Conservation (phyloP, 2,329 filamentous ascomycete species). For the Sporothrix schenckii region DNA sequence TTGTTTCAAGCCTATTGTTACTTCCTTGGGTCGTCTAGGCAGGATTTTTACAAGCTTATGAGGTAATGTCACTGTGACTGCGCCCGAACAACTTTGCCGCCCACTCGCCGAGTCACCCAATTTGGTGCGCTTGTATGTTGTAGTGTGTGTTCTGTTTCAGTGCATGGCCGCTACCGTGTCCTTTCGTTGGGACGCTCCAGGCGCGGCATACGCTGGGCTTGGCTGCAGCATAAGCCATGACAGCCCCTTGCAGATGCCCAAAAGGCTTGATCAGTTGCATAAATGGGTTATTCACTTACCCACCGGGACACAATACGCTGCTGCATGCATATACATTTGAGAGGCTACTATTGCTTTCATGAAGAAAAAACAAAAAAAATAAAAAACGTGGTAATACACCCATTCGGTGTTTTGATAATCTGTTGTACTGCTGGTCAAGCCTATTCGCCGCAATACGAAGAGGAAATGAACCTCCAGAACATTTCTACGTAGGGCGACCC, state of each 20-base stretch:
- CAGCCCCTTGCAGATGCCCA: background rate
- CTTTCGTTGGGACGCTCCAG: background rate
- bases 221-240: slow-evolving; percentile 2
- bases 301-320: background rate
- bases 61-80: background rate
- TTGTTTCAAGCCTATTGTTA: background rate
- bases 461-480: too few relatives aligned
- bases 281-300: too few relatives aligned
- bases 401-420: background rate
- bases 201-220: background rate
- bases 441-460: background rate
- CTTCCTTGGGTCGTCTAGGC: background rate
- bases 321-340: background rate
- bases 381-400: background rate
- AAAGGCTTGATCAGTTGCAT: background rate
- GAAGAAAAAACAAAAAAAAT: too few relatives aligned
- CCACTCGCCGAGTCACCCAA: background rate
- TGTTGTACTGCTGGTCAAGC: background rate
- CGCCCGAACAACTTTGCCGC: background rate
- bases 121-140: background rate
- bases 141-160: slow-evolving; percentile 7
- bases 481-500: background rate
- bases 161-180: slow-evolving; percentile 9
- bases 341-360: too few relatives aligned
- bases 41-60: too few relatives aligned